phyloP scores from a whole-genome alignment of 2,329 filamentous ascomycete genomes.

The Aschersonia sp. region DNA sequence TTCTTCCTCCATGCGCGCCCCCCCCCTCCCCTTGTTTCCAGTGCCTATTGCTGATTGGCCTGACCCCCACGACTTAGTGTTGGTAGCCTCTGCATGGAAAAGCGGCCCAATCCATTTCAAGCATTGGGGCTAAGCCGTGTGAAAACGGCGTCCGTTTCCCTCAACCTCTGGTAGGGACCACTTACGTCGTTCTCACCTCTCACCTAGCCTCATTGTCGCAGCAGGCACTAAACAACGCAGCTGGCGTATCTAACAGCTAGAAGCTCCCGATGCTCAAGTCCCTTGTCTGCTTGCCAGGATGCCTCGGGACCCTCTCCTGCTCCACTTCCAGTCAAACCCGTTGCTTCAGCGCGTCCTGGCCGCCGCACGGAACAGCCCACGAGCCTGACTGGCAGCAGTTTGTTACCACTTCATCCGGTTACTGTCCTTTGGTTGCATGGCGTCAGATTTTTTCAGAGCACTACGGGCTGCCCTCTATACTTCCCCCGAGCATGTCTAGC shows the following conservation, averaged over 20 bases:
- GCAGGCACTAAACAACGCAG: background rate
- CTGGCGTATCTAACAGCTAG: background rate
- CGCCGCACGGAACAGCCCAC: conserved; percentile 4
- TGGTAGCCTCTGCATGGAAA: background rate
- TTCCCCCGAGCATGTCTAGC: background rate
- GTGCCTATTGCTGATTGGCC: background rate
- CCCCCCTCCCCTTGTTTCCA: background rate
- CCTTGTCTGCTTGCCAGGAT: background rate
- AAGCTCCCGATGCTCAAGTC: too few species aligned
- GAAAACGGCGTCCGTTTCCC: background rate
- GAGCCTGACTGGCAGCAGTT: conserved; percentile 1
- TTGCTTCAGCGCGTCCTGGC: conserved; percentile 1
- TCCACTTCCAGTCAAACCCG: background rate
- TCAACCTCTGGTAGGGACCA: background rate
- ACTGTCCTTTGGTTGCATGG: background rate
- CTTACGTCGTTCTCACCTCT: background rate
- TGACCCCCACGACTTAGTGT: background rate
- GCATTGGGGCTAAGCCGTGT: background rate
- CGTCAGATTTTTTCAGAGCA: background rate
- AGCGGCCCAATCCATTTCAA: background rate
- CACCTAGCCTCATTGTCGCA: background rate
- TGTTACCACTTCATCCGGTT: conserved; percentile 1
- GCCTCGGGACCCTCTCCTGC: background rate
- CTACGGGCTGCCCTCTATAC: background rate
- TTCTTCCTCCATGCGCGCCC: background rate